A percentile compares a stretch with the other conserved stretches of the same genome.
Conservation (phyloP, 202 grass and related monocot species). For the Panicum virgatum region DNA sequence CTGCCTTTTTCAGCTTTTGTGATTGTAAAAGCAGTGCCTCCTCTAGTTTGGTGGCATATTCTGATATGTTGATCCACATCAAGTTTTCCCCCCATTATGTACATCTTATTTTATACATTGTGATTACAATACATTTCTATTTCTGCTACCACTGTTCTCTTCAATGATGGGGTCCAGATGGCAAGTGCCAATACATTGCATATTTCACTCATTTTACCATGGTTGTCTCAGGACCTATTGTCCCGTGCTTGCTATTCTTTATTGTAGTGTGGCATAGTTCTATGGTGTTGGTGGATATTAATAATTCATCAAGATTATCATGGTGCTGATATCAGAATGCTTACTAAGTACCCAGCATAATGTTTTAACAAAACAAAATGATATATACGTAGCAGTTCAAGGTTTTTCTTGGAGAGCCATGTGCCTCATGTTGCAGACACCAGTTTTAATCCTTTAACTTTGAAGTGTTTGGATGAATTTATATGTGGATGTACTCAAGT, state of each 20-base stretch:
- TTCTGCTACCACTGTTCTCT: not conserved
- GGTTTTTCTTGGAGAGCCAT: not conserved
- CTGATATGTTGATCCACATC: not conserved
- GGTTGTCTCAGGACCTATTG: not conserved
- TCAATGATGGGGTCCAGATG: not conserved
- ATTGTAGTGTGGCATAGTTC: not conserved
- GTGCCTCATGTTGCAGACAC: not conserved
- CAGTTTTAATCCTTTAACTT: not conserved
- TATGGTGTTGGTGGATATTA: not conserved
- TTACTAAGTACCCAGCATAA: not conserved
- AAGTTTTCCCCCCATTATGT: not conserved
- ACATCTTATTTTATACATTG: not conserved
- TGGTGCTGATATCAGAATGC: not conserved
- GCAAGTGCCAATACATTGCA: not conserved
- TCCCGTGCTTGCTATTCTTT: not conserved
- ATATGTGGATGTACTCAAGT: not conserved
- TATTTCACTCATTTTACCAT: not conserved
- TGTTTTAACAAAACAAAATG: not conserved
- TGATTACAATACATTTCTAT: not conserved
- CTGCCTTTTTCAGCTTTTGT: not conserved
- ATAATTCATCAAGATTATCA: not conserved
- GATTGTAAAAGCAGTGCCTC: not conserved
- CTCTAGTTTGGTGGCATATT: not conserved
- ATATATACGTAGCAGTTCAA: conserved; percentile 1
- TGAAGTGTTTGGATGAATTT: not conserved